Base-by-base conservation (phyloP, 306 rosid genomes). In the Vigna nakashimae region DNA sequence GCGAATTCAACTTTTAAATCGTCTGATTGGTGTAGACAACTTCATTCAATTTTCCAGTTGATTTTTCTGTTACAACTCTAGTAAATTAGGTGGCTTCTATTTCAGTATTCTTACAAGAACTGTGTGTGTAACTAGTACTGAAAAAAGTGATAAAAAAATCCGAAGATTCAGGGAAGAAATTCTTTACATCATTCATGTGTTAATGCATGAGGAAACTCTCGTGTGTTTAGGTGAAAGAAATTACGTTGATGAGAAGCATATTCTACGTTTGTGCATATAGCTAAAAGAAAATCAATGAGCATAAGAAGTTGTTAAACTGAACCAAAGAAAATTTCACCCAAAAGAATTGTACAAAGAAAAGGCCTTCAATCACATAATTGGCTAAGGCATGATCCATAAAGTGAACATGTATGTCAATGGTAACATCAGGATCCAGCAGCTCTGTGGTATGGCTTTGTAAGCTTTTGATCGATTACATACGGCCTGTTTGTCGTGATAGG, bases 401-500 rank as follows among this genome's bases (percentile, higher is more conserved):
- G 43, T 49, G 70, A 77, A 65, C 69, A 86, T 74, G 63, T 79
- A 75, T 38, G 60, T 63, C 32, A 81, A 60, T 51, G 79, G 71
- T 32, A 88, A 71, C 68, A 82, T 49, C 26, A 83, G 66, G 28
- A 8, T 16, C 87, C 81, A 86, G 85, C 88, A 77, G 24, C 74
- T 87, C 36, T 69, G 87, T 38, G 87, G 77, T 72, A 59, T 16
- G 75, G 75, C 68, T 66, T 26, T 65, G 7, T 77, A 62, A 36
- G 79, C 81, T 43, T 65, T 78, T 48, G 89, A 79, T 52, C 48
- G 43, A 56, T 67, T 85, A 68, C 93, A 91, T 36, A 5, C 76
- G 60, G 60, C 77, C 80, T 82, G 73, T 42, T 84, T 84, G 52
- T 82, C 87, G 7, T 87, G 81, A 49, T 79, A 82, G 28, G 87